Conservation (phyloP, 192 early-diverging fungal genomes). For the Umbelopsis sp. region DNA sequence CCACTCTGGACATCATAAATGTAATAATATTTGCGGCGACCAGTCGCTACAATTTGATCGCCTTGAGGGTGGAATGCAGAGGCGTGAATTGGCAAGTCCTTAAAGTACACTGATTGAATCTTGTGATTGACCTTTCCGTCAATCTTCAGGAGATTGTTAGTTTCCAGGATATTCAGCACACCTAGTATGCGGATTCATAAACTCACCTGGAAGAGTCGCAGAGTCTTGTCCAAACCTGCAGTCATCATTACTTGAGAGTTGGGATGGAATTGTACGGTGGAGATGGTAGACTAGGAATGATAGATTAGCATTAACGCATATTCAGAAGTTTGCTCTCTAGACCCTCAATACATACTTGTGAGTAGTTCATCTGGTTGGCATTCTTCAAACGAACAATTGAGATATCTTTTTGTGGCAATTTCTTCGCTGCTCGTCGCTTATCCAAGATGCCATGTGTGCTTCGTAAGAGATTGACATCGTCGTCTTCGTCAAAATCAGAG, state of each 20-base stretch:
- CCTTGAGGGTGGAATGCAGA: conserved; percentile 82
- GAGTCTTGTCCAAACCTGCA: conserved; percentile 84
- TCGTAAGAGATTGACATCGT: conserved; percentile 48
- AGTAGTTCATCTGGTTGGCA: conserved; percentile 72
- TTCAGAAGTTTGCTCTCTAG: background rate
- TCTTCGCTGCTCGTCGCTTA: conserved; percentile 17
- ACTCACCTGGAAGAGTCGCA: conserved; percentile 79
- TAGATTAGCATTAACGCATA: conserved; percentile 25
- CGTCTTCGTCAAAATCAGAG: conserved; percentile 42
- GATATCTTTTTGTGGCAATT: conserved; percentile 58
- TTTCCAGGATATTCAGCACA: background rate
- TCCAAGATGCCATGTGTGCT: conserved; percentile 50
- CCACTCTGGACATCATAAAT: conserved; percentile 83
- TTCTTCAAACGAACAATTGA: conserved; percentile 73
- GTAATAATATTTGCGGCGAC: conserved; percentile 83
- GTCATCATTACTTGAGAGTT: conserved; percentile 87
- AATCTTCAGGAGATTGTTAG: conserved; percentile 44
- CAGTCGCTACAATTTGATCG: conserved; percentile 71
- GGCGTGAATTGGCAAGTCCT: conserved; percentile 82
- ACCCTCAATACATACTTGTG: conserved; percentile 51
- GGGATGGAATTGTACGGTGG: conserved; percentile 85
- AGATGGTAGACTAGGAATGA: conserved; percentile 59
- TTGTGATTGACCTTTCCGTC: conserved; percentile 94
- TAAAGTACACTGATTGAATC: conserved; percentile 86
- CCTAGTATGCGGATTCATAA: background rate